Evolutionary conservation across 2,329 filamentous ascomycete species (phyloP), one percentile per base, ranked within the genome.

Genomic region (Trichophyton rubrum): DNA sequence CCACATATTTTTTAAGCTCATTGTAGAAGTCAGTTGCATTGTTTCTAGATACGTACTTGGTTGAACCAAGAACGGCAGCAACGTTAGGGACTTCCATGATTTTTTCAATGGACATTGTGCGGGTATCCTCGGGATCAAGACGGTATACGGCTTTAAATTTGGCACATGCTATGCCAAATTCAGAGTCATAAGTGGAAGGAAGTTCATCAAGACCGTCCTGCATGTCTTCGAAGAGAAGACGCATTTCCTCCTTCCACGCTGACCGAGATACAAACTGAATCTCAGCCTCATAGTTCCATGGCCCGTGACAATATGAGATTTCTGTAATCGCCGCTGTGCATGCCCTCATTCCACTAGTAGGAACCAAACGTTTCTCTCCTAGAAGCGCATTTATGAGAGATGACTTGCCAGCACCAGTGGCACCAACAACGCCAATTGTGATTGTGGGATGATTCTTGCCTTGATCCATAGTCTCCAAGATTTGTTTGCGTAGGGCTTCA

Each of bases 251-350:
- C 17, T 72, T 66, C 83, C 83, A 85, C 2, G 83, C 79, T 0
- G 74, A 71, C 0, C 59, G 64, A 9, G 72, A 69, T 55, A 86
- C 79, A 66, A 85, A 86, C 58, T 85, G 79, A 11, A 86, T 75
- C 56, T 83, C 78, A 0, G 81, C 83, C 1, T 73, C 70, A 64
- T 85, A 86, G 0, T 73, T 68, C 3, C 77, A 67, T 0, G 74
- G 66, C 6, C 72, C 77, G 24, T 75, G 15, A 58, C 85, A 85
- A 69, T 77, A 85, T 0, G 78, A 78, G 1, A 86, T 76, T 65
- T 86, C 82, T 0, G 82, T 86, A 0, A 84, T 77, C 0, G 82
- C 80, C 0, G 82, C 82, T 0, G 83, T 86, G 61, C 82, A 85
- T 0, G 83, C 83, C 30, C 81, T 72, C 78, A 85, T 81, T 66